Conservation (phyloP, 2,329 filamentous ascomycete species). For the Penicillium sp. region DNA sequence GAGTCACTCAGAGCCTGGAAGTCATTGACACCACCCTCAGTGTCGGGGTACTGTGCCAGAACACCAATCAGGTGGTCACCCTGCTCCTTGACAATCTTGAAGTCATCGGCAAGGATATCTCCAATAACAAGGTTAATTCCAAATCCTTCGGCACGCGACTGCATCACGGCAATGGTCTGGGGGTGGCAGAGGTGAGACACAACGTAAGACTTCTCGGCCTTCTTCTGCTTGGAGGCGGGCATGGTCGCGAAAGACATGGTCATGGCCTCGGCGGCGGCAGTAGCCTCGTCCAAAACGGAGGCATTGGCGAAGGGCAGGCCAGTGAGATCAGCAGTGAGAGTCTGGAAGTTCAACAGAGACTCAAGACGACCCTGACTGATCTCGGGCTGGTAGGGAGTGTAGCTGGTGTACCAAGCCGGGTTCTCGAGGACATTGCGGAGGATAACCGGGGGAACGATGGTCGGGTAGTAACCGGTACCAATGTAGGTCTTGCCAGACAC, state of each 20-base stretch:
- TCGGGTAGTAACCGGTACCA: conserved; percentile 83
- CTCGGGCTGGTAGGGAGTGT: conserved; percentile 95
- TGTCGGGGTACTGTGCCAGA: conserved; percentile 93
- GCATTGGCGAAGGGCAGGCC: conserved; percentile 86
- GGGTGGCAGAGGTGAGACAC: conserved; percentile 81
- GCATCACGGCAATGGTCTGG: conserved; percentile 80
- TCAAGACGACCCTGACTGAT: conserved; percentile 94
- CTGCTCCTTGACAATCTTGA: conserved; percentile 67
- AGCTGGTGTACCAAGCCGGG: conserved; percentile 96
- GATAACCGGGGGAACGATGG: conserved; percentile 84
- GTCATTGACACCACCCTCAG: conserved; percentile 75
- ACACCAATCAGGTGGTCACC: conserved; percentile 85
- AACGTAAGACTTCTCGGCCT: conserved; percentile 75
- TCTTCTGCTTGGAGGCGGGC: conserved; percentile 69
- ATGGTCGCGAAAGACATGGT: conserved; percentile 82
- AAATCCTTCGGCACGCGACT: conserved; percentile 86
- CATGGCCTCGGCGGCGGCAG: conserved; percentile 93
- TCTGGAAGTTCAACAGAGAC: conserved; percentile 94
- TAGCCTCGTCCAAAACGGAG: conserved; percentile 85
- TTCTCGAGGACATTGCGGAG: conserved; percentile 90
- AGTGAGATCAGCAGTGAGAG: conserved; percentile 84
- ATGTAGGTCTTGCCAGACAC: conserved; percentile 68
- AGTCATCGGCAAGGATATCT: conserved; percentile 67
- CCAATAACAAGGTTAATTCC: conserved; percentile 74
- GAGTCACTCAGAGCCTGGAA: conserved; percentile 72